A percentile compares a stretch with the other conserved stretches of the same genome.
Conservation (phyloP, 345 rosid species). For the Citrus inodora region DNA sequence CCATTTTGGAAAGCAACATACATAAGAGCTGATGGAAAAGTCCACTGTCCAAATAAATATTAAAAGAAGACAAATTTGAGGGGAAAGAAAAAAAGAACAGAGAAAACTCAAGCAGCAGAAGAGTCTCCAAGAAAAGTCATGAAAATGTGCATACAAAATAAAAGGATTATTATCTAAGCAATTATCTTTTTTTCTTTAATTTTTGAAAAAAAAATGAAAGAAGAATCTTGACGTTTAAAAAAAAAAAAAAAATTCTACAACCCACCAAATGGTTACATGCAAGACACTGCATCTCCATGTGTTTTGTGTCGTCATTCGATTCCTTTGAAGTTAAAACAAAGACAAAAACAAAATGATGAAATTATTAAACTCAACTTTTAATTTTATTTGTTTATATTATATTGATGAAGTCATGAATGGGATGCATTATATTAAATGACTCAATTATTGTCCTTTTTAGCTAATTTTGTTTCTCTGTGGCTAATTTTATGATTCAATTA, state of each 20-base stretch:
- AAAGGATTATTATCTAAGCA: background rate
- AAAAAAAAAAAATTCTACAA: background rate
- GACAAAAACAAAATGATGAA: background rate
- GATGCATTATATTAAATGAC: background rate
- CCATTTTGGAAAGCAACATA: background rate
- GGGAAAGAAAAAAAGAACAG: background rate
- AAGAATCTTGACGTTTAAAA: background rate
- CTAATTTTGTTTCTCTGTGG: background rate
- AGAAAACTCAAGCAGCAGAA: background rate
- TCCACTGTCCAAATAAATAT: too few relatives aligned
- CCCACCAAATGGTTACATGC: background rate
- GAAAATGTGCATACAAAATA: background rate
- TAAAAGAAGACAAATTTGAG: background rate
- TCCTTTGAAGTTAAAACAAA: background rate
- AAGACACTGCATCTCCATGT: background rate
- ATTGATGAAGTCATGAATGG: background rate
- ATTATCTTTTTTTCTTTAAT: too few relatives aligned
- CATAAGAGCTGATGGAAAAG: background rate
- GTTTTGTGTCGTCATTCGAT: background rate
- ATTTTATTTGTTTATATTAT: too few relatives aligned
- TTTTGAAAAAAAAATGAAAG: too few relatives aligned
- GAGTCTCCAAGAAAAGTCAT: background rate
- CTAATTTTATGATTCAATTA: background rate
- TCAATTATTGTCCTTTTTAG: background rate
- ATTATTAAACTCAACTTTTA: too few relatives aligned